Evolutionary conservation across 192 early-diverging fungal genomes (phyloP), one percentile per base, ranked within the genome.

Genomic region (Entrophospora sp.): DNA sequence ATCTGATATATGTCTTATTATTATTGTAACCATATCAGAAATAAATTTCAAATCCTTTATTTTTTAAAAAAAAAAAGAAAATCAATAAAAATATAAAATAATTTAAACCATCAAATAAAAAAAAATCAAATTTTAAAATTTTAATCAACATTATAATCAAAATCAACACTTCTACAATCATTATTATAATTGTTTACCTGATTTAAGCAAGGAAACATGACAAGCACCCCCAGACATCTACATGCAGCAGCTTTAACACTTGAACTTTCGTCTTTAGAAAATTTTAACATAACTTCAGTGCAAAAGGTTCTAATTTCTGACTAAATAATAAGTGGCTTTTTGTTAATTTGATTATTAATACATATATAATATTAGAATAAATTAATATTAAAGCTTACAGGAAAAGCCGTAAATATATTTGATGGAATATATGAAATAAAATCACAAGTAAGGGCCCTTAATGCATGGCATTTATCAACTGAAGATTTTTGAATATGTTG

Each of bases 231-330:
- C 5, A 89, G 67, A 3, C 86, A 76, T 30, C 83, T 64, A 66
- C 88, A 89, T 12, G 82, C 81, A 7, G 81, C 73, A 22, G 86
- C 86, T 57, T 83, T 68, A 10, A 88, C 86, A 28, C 61, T 57
- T 5, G 76, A 64, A 65, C 87, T 73, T 20, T 77, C 77, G 61
- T 90, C 87, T 32, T 71, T 43, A 12, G 73, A 61, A 18, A 80
- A 68, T 9, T 70, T 64, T 24, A 84, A 67, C 18, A 82, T 70
- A 10, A 81, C 28, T 1, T 77, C 71, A 8, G 80, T 69, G n/a
- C 60, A 62, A 20, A 22, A 62, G 30, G 43, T 45, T 44, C 27
- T 42, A 6, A 32, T 42, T 16, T 66, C 64, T 24, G 3, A 8
- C 64, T 66, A n/a, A 27, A 49, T n/a, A 16, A 9, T 40, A n/a